Conservation (phyloP, 495 filamentous ascomycete species). For the Penicillium bialowiezense region DNA sequence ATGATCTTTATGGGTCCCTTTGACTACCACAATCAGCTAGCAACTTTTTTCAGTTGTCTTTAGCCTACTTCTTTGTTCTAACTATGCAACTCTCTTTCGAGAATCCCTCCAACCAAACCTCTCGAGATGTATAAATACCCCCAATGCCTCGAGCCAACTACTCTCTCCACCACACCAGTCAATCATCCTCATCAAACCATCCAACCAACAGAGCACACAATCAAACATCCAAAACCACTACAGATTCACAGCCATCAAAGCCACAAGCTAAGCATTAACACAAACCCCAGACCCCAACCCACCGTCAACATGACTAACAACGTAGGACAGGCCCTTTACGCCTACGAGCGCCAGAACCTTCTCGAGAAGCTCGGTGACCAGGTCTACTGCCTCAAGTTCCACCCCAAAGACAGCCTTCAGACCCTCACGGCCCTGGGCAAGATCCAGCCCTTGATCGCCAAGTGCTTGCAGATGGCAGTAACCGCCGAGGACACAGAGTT, state of each 20-base stretch:
- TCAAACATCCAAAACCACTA: no score
- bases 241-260: no score
- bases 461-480: background rate
- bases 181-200: no score
- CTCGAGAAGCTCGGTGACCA: background rate
- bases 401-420: background rate
- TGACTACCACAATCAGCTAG: no score
- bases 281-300: background rate
- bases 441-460: background rate
- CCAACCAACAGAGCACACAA: no score
- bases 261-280: background rate
- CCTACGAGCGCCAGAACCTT: background rate
- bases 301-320: background rate
- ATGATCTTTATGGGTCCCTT: no score
- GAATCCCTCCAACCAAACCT: background rate
- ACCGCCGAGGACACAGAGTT: background rate
- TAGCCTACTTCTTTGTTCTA: no score
- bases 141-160: background rate
- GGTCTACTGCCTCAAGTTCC: background rate
- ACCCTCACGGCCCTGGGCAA: background rate
- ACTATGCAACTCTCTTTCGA: no score
- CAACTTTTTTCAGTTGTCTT: no score
- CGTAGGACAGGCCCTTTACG: background rate
- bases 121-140: background rate
- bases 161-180: no score